Evolutionary conservation across 1,139 yeast genomes (phyloP), one percentile per base, ranked within the genome.

Genomic region (Taiozyma onychis): DNA sequence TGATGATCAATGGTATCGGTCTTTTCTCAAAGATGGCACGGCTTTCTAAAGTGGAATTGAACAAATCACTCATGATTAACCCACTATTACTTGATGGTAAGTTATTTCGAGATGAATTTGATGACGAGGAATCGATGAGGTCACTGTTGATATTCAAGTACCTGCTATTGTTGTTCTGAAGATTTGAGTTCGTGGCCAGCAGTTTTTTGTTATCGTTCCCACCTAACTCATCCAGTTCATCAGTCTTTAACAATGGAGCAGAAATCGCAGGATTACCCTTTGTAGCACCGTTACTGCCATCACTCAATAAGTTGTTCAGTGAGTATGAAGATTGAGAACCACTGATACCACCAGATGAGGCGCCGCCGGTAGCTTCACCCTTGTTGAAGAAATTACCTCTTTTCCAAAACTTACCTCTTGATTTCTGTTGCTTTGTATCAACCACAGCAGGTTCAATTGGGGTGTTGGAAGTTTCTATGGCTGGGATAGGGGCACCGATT

Each of bases 1-100:
- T 73, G 13, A 93, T 77, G 43, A 93, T 80, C 54, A 80, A 67
- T 7, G 99, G 99, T 10, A 89, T 76, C 4, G 65, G 57, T 24
- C 77, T 72, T 21, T 77, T 76, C 63, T 93, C 98, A 56, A 70
- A 76, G 18, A 70, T 71, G 9, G 88, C 75, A 50, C 91, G 72
- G 47, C 74, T 73, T 55, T 80, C 83, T 55, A 88, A 70, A 1
- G 88, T 56, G 5, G 64, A 60, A 34, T 54, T 60, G 48, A 61
- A 59, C 46, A 61, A 51, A 50, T 61, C 65, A 49, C 62, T 55
- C 62, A 61, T 59, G 9, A 58, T 59, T 28, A 55, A 28, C 34
- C 50, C 24, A 14, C 32, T 41, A 14, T 18, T 41, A 8, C 21
- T 35, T 13, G 46, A 42, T 11, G 41, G 6, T 13, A 18, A 21